Evolutionary conservation across 2,329 filamentous ascomycete genomes (phyloP).

Genomic region (Cordyceps fumosorosea): DNA sequence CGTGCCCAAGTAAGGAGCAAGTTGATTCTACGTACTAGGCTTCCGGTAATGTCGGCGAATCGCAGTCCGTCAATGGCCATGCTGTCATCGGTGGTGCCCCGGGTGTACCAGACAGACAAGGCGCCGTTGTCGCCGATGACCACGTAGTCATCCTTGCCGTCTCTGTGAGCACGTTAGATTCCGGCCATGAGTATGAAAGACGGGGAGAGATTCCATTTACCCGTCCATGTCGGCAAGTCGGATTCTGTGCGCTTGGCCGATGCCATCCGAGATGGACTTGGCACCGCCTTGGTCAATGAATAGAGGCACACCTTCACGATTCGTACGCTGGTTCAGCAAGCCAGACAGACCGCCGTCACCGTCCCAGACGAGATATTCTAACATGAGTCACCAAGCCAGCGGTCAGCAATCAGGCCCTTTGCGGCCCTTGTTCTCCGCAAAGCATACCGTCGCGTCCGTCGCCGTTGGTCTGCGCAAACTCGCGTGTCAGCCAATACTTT

Average conservation of each 20-base stretch:
- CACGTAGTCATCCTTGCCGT: constrained; percentile 15
- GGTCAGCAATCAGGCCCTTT: too few species aligned
- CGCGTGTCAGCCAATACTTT: neutral
- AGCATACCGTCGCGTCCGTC: constrained; percentile 14
- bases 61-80: constrained; percentile 14
- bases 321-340: constrained; percentile 15
- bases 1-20: neutral
- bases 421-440: neutral
- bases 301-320: constrained; percentile 15
- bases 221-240: constrained; percentile 19
- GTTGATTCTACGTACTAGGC: neutral
- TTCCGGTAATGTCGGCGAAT: constrained; percentile 15
- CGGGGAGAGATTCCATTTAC: neutral
- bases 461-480: constrained; percentile 7
- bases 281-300: constrained; percentile 15
- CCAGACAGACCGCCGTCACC: constrained; percentile 15
- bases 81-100: constrained; percentile 9
- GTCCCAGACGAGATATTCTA: constrained; percentile 18
- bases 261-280: constrained; percentile 13
- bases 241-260: constrained; percentile 11
- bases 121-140: constrained; percentile 11
- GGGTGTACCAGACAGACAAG: constrained; percentile 15
- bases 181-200: neutral
- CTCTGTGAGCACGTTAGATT: neutral
- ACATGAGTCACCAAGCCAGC: neutral